Base-by-base conservation (phyloP, 345 rosid species). In the Conringia planisiliqua region DNA sequence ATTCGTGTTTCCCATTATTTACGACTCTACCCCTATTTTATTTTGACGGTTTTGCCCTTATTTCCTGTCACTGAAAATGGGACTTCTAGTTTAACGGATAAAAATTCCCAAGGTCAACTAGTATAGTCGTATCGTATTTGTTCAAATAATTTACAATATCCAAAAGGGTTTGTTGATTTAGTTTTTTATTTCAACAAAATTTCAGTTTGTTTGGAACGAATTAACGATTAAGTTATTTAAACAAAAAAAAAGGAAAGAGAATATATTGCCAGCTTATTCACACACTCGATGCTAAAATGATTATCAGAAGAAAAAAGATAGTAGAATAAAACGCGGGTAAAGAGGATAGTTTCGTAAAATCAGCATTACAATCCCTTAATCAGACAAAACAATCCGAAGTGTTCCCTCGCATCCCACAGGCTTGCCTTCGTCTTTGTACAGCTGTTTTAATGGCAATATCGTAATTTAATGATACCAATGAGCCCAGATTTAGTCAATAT, bases 381-480 rank as follows among this genome's bases (percentile, higher is more conserved):
- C 63, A 64, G 78, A 73, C 78, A 56, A 72, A 72, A 63, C 69
- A 51, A 63, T 36, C 54, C 43, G 2, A 62, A 65, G 59, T 65
- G 65, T 64, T 73, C 71, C 77, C 66, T 65, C 57, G 77, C 58
- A 63, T 55, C 77, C 64, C 20, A 72, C 76, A 71, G 42, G 27
- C 36, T 68, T 22, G 52, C 11, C 52, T 55, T 54, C 29, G 35
- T 30, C 27, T 24, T 43, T 44, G 32, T 24, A 61, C 68, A 62
- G 78, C 78, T 65, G 78, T 73, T 40, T 50, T 17, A 24, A 73
- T 73, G 78, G 71, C 47, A 73, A 35, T 33, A 0, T 66, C 50
- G 78, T 73, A 65, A 65, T 54, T 33, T 56, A 24, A 14, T 24
- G 3, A 10, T 35, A 33, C 35, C 43, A 32, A 35, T 7, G 27